Conservation (phyloP, 495 filamentous ascomycete species). For the Hypoxylon lenormandii region DNA sequence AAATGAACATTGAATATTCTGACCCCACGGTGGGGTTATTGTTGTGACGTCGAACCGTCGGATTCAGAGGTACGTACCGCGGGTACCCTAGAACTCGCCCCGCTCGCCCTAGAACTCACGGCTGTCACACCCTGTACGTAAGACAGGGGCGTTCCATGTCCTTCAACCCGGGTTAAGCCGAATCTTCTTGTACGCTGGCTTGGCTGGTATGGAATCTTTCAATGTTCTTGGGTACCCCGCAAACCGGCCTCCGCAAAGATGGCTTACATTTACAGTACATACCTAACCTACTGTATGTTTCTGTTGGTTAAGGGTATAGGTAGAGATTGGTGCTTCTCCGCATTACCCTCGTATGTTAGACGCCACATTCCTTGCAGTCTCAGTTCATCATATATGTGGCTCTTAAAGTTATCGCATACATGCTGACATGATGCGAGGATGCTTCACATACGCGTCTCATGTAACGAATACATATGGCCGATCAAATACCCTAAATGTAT, state of each 20-base stretch:
- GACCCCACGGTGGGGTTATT: slow-evolving; percentile 50
- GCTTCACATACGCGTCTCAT: too few relatives aligned
- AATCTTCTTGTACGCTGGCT: not conserved
- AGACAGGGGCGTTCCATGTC: not conserved
- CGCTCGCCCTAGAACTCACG: too few relatives aligned
- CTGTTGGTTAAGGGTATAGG: too few relatives aligned
- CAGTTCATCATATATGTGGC: too few relatives aligned
- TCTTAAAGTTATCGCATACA: too few relatives aligned
- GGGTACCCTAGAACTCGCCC: not conserved
- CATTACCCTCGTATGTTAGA: not conserved
- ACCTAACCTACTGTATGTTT: not conserved
- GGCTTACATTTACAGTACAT: not conserved
- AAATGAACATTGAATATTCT: slow-evolving; percentile 26
- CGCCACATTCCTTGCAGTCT: too few relatives aligned
- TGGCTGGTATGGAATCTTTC: too few relatives aligned
- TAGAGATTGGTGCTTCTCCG: not conserved
- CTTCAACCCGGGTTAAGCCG: slow-evolving; percentile 1
- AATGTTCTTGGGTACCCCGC: not conserved
- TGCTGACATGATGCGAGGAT: too few relatives aligned
- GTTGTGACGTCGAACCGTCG: slow-evolving; percentile 6
- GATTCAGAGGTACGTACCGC: slow-evolving; percentile 6
- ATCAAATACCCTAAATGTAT: too few relatives aligned
- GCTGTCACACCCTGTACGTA: too few relatives aligned
- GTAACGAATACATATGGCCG: too few relatives aligned
- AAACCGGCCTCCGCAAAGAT: not conserved